Percentiles rank a stretch among this genome's conserved stretches.
These are phyloP conservation scores for Sophora flavescens DNA, from an alignment of 306 rosid species.

Conservation along the genomic window DNA sequence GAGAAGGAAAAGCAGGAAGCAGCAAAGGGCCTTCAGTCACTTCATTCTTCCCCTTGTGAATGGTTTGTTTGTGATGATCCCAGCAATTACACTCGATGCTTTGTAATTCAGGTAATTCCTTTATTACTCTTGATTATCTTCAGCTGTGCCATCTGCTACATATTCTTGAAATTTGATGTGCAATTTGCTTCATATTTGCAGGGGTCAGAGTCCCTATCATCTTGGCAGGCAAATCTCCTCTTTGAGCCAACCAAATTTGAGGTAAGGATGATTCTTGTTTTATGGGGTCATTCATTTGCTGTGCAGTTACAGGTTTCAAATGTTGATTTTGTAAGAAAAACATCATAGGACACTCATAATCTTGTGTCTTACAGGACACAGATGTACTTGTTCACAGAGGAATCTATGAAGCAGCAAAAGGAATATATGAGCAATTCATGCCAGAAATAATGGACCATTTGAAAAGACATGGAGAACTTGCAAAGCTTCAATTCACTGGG, in stretches of 20 bases:
- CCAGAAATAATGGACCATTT: constrained; percentile 80
- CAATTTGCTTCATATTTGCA: constrained; percentile 49
- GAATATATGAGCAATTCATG: constrained; percentile 85
- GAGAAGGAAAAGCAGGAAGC: constrained; percentile 84
- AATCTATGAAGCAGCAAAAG: constrained; percentile 95
- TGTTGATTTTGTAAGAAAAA: constrained; percentile 14
- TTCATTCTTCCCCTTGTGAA: constrained; percentile 91
- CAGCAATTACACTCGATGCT: constrained; percentile 77
- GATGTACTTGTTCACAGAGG: constrained; percentile 91
- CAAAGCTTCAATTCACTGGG: constrained; percentile 88
- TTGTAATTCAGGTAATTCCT: constrained; percentile 81
- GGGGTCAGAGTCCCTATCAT: constrained; percentile 93
- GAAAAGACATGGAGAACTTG: constrained; percentile 68
- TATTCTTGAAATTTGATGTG: constrained; percentile 3
- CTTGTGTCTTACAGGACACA: constrained; percentile 59
- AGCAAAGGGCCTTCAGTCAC: constrained; percentile 83
- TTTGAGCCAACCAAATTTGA: constrained; percentile 95
- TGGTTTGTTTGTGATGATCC: constrained; percentile 94
- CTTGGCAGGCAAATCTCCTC: constrained; percentile 97
- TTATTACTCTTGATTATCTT: not conserved
- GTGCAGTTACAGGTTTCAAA: not conserved
- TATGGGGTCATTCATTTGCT: not conserved
- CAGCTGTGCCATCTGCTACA: not conserved
- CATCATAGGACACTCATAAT: constrained; percentile 24
- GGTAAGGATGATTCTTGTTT: constrained; percentile 52